These are phyloP conservation scores for Liriodendron chinense DNA, from an alignment of 164 flowering plant species.

Conservation along the genomic window DNA sequence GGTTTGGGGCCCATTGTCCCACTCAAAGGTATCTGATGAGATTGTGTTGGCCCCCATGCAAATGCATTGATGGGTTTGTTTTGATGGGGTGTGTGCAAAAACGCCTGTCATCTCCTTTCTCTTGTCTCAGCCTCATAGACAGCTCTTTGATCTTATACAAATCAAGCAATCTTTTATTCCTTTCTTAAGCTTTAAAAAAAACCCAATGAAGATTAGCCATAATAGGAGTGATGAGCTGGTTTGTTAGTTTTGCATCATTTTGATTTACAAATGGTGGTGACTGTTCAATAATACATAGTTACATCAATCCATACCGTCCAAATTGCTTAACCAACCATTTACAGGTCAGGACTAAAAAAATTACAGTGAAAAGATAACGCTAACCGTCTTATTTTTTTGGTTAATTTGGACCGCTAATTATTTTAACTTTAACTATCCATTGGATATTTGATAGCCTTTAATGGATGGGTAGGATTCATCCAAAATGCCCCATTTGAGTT, in stretches of 20 bases:
- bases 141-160: not conserved
- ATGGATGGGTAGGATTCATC: not conserved
- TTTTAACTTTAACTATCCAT: not conserved
- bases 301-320: too few relatives aligned
- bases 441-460: not conserved
- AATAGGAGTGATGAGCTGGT: not conserved
- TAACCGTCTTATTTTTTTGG: too few relatives aligned
- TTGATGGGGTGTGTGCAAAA: conserved; percentile 21
- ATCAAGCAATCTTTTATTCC: not conserved
- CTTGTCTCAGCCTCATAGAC: conserved; percentile 16
- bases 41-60: conserved; percentile 4
- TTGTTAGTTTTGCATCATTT: not conserved
- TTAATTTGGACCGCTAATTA: not conserved
- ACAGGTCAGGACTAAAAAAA: too few relatives aligned
- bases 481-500: too few relatives aligned
- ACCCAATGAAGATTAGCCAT: not conserved
- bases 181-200: not conserved
- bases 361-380: too few relatives aligned
- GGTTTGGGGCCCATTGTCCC: not conserved
- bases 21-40: conserved; percentile 4
- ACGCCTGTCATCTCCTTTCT: not conserved
- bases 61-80: conserved; percentile 20
- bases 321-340: not conserved
- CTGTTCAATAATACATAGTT: not conserved
- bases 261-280: not conserved